Conservation (phyloP, 2,329 filamentous ascomycete genomes). For the Pseudonectria foliicola region DNA sequence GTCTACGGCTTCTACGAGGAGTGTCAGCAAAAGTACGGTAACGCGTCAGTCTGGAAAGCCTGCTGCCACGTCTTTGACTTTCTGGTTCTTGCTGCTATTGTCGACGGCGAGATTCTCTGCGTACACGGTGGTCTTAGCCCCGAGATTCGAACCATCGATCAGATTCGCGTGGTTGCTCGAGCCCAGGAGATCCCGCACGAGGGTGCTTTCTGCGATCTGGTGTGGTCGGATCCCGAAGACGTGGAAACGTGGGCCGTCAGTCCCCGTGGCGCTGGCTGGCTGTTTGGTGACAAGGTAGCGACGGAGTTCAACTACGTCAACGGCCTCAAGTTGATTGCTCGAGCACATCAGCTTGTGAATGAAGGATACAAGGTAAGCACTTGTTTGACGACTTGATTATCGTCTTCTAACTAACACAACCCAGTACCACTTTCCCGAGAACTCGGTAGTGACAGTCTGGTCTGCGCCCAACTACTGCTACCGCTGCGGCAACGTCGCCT, state of each 20-base stretch:
- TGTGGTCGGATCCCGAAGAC: conserved; percentile 97
- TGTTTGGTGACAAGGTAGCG: conserved; percentile 95
- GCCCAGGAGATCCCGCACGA: conserved; percentile 98
- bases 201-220: conserved; percentile 94
- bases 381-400: background rate
- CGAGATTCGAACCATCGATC: conserved; percentile 94
- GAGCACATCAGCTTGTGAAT: conserved; percentile 96
- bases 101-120: conserved; percentile 97
- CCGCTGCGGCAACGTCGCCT: conserved; percentile 91
- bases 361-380: conserved; percentile 86
- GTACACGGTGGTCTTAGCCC: conserved; percentile 88
- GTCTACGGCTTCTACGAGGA: conserved; percentile 99
- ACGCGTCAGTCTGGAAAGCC: conserved; percentile 99
- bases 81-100: conserved; percentile 90
- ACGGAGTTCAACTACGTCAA: conserved; percentile 98
- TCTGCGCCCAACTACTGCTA: conserved; percentile 96
- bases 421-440: conserved; percentile 87
- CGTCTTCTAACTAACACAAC: conserved; percentile 20
- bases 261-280: conserved; percentile 91
- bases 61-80: conserved; percentile 99
- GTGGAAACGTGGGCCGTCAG: conserved; percentile 94
- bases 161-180: conserved; percentile 96
- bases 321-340: conserved; percentile 87
- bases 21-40: conserved; percentile 96
- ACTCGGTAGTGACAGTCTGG: conserved; percentile 97